Percentiles rank a stretch among this genome's conserved stretches.
Conservation (phyloP, 257 asterid species). For the Apocynum venetum region DNA sequence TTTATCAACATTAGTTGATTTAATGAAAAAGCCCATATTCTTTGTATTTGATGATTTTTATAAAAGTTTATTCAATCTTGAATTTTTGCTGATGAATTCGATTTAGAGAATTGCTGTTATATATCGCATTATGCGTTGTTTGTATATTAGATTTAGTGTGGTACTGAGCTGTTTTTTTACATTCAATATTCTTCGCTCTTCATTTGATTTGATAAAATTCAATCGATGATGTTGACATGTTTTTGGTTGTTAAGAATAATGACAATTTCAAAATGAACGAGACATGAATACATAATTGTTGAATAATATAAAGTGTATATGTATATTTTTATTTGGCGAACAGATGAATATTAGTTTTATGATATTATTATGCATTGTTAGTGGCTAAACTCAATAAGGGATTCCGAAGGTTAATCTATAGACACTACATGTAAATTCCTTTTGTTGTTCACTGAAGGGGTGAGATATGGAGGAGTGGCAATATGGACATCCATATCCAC, state of each 20-base stretch:
- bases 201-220: not conserved
- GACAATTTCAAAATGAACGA: not conserved
- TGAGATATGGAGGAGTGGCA: too few species aligned
- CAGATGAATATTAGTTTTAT: not conserved
- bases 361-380: not conserved
- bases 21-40: not conserved
- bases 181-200: not conserved
- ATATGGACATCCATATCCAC: too few species aligned
- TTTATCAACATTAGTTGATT: slow-evolving; percentile 67
- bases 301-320: not conserved
- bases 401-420: not conserved
- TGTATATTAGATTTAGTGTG: not conserved
- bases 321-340: not conserved
- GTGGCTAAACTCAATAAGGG: not conserved
- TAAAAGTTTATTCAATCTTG: not conserved
- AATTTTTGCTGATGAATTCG: not conserved
- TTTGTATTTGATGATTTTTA: not conserved
- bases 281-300: not conserved
- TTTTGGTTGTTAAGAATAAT: not conserved
- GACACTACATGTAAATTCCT: not conserved
- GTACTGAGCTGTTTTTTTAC: not conserved
- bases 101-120: too few species aligned
- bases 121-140: not conserved
- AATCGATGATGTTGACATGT: not conserved
- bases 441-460: too few species aligned